phyloP scores from a whole-genome alignment of 768 basidiomycete species.

The Termitomyces sp. region DNA sequence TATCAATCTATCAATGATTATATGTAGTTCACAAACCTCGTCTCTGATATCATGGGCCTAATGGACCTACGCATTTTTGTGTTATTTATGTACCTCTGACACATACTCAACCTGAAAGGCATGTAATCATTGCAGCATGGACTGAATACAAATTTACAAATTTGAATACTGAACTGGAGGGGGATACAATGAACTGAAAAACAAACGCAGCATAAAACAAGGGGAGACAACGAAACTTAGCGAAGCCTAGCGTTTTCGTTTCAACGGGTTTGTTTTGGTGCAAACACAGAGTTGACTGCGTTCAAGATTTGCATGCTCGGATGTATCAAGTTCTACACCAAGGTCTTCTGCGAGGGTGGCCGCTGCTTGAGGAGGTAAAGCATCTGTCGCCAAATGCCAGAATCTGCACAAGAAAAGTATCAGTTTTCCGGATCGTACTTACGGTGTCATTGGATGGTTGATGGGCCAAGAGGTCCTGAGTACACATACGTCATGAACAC shows the following conservation, averaged over 20 bases:
- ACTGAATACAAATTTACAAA: not conserved
- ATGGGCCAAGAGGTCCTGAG: not conserved
- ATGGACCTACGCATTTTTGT: not conserved
- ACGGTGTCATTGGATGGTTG: not conserved
- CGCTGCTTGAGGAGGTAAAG: conserved; percentile 61
- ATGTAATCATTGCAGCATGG: not conserved
- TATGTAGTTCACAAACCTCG: not conserved
- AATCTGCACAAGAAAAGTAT: conserved; percentile 42
- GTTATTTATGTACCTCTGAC: not conserved
- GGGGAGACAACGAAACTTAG: not conserved
- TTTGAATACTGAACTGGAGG: not conserved
- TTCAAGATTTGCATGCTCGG: conserved; percentile 66
- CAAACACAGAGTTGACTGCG: conserved; percentile 47
- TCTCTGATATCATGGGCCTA: not conserved
- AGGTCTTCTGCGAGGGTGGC: conserved; percentile 67
- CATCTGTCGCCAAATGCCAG: conserved; percentile 67
- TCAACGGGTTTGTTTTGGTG: conserved; percentile 31
- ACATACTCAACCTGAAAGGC: not conserved
- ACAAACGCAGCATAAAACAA: not conserved
- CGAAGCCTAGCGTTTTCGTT: conserved; percentile 40
- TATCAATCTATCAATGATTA: not conserved
- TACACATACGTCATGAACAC: conserved; percentile 64
- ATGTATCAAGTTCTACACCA: conserved; percentile 73
- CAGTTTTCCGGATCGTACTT: not conserved
- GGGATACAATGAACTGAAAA: not conserved